These are phyloP conservation scores for Mycosphaerelloides madeirae DNA, from an alignment of 2,329 filamentous ascomycete species.

Conservation along the genomic window DNA sequence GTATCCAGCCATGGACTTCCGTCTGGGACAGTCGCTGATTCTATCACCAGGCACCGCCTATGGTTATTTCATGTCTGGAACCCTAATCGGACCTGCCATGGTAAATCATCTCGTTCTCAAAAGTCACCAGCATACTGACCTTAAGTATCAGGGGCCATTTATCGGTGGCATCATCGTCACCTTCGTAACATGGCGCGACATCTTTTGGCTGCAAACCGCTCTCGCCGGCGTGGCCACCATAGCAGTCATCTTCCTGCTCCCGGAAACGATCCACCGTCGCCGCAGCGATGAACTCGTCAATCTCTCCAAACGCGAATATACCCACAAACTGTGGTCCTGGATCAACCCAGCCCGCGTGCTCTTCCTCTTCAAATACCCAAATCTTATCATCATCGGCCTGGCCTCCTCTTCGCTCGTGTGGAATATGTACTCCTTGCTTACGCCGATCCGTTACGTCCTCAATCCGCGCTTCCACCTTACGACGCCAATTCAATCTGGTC, in stretches of 20 bases:
- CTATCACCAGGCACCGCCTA: not conserved
- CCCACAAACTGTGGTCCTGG: slow-evolving; percentile 55
- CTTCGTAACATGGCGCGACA: slow-evolving; percentile 65
- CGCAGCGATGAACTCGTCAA: slow-evolving; percentile 59
- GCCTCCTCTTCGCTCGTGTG: slow-evolving; percentile 62
- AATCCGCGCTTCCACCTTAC: slow-evolving; percentile 69
- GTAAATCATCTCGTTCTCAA: slow-evolving; percentile 1
- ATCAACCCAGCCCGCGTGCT: slow-evolving; percentile 63
- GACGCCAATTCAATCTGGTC: slow-evolving; percentile 60
- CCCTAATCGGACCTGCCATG: slow-evolving; percentile 65
- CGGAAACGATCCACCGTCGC: slow-evolving; percentile 66
- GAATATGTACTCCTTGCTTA: slow-evolving; percentile 63
- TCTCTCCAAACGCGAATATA: slow-evolving; percentile 41
- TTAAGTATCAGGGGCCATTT: slow-evolving; percentile 48
- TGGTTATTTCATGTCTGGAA: slow-evolving; percentile 33
- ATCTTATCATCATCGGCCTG: slow-evolving; percentile 59
- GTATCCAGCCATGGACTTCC: slow-evolving; percentile 58
- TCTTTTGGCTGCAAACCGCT: slow-evolving; percentile 72
- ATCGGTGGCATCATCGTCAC: slow-evolving; percentile 74
- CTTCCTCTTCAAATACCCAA: slow-evolving; percentile 62
- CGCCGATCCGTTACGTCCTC: slow-evolving; percentile 56
- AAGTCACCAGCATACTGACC: not conserved
- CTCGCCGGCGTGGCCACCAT: slow-evolving; percentile 57
- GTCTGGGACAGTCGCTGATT: slow-evolving; percentile 61
- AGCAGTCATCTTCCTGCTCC: slow-evolving; percentile 61